Evolutionary conservation across 352 stramenopile species (phyloP).

Genomic region (Globisporangium nunn): DNA sequence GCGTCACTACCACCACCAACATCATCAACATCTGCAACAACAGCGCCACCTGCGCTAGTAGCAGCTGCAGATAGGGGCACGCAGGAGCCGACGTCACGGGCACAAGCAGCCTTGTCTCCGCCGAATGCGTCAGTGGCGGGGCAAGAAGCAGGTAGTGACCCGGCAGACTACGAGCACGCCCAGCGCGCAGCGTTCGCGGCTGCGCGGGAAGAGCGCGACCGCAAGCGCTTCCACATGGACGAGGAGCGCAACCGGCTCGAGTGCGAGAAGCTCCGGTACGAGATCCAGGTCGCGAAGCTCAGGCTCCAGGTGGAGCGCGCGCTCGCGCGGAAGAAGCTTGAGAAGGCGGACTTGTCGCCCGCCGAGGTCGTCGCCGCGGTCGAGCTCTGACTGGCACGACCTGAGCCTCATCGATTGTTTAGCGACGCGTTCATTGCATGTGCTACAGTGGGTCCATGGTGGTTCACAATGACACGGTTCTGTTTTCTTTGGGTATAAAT

Average conservation of each 20-base stretch:
- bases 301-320: constrained; percentile 44
- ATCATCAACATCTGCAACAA: not conserved
- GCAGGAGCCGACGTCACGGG: not conserved
- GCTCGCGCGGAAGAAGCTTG: constrained; percentile 43
- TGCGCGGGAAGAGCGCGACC: constrained; percentile 52
- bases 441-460: not conserved
- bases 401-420: not conserved
- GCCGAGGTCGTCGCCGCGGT: constrained; percentile 28
- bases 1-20: not conserved
- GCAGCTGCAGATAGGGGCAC: not conserved
- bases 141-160: constrained; percentile 18
- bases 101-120: not conserved
- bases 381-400: not conserved
- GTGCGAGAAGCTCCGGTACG: constrained; percentile 54
- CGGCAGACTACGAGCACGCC: constrained; percentile 35
- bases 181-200: constrained; percentile 44
- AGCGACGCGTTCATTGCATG: not conserved
- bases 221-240: constrained; percentile 52
- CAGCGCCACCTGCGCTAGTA: not conserved
- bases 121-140: constrained; percentile 1
- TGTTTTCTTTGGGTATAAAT: not conserved
- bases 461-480: not conserved
- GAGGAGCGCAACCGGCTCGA: constrained; percentile 54
- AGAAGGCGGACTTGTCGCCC: constrained; percentile 36
- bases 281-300: constrained; percentile 45